Base-by-base conservation (phyloP, 2,329 filamentous ascomycete genomes). In the Colletotrichum orbiculare region DNA sequence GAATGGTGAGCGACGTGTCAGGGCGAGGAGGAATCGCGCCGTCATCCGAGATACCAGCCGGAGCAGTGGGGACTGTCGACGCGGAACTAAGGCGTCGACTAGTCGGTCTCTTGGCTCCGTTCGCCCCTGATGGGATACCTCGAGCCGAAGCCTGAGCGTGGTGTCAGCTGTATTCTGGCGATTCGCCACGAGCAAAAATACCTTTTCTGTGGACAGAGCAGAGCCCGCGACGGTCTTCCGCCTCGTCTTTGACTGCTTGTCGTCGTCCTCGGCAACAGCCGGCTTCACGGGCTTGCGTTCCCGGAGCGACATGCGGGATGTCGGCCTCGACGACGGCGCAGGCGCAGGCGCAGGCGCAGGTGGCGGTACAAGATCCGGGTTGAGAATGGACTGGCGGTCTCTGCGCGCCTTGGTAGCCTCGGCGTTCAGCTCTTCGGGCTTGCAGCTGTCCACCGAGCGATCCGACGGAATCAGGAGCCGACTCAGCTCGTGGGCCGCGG, bases 401-500 rank as follows among this genome's bases (percentile, higher is more conserved):
- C 85, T 82, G 71, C 90, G 80, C 67, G 83, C 79, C 70, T 89
- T 78, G 58, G 86, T 87, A 25, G 88, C 88, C 73, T 92, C 89
- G 0, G 86, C 86, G 64, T 91, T 90, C 7, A 98, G 83, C 49
- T 97, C 94, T 70, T 96, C 92, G 8, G 89, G 85, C 38, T 83
- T 90, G 76, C 86, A 93, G 77, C 94, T 97, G 56, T 84, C 84
- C 0, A 91, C 94, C 70, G 93, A 88, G 4, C 94, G 87, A 69
- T 91, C 85, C 0, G 82, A 83, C 0, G 95, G 96, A 61, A 97
- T 91, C 25, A 98, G 85, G 5, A 96, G 76, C 73, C 92, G 94
- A 72, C 89, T 92, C 11, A 98, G 80, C 74, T 97, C 94, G 71
- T 93, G 87, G 0, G 92, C 87, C n/a, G 94, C 94, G 35, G 91